Evolutionary conservation across 2,329 filamentous ascomycete genomes (phyloP), one percentile per base, ranked within the genome.

Genomic region (Ilyonectria robusta): DNA sequence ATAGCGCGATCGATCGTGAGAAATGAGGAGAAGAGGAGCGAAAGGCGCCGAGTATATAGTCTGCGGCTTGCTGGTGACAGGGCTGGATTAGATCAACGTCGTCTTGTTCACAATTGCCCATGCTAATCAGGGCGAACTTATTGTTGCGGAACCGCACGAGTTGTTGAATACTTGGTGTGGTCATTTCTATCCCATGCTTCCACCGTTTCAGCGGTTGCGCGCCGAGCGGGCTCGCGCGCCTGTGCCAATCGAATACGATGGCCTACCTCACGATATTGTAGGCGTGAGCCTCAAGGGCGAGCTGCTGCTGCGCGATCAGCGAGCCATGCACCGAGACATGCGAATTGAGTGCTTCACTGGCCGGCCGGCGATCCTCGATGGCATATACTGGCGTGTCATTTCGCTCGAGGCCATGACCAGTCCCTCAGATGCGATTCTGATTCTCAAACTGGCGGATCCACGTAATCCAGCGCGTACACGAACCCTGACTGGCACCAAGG

Each of bases 381-480:
- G 33, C n/a, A n/a, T 54, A 37, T 37, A 19, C 19, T 54, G 51
- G 51, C 51, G 37, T 15, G 51, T 54, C 9, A n/a, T 54, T 6
- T 54, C 51, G n/a, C 51, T 54, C 33, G 51, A 54, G 15, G 51
- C 33, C 33, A 11, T 54, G n/a, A 54, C 51, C 6, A 31, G 51
- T 9, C 51, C 33, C 2, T 40, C 33, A 3, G 51, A 54, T 26
- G 33, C 40, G 2, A n/a, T 42, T 7, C 40, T 42, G 4, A 7
- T 42, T 7, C 40, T 42, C 4, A 42, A 17, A 4, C 40, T 42
- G 6, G 40, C 7, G 17, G n/a, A n/a, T 42, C 40, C 40, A 8
- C 40, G 37, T 10, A 40, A 42, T n/a, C 2, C 40, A 19, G 40
- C 15, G 5, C 15, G 17, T 7, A 42, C 17, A n/a, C 15, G 40